These are phyloP conservation scores for Coemansia reversa DNA, from an alignment of 192 early-diverging fungal genomes.

Conservation along the genomic window DNA sequence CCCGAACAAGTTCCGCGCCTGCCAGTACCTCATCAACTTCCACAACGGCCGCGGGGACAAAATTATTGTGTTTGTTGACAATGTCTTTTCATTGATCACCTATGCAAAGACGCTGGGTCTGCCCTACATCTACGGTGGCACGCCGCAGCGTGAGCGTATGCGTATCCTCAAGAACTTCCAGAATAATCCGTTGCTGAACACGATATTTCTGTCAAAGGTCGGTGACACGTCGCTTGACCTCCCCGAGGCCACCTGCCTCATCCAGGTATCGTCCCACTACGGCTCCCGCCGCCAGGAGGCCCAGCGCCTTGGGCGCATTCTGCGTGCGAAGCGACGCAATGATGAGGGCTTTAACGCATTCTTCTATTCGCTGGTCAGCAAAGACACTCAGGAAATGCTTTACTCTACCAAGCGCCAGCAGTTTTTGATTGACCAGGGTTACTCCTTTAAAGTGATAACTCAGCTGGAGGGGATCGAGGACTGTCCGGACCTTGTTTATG, in stretches of 20 bases:
- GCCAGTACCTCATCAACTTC: conserved; percentile 92
- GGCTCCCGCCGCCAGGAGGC: conserved; percentile 98
- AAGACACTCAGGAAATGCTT: conserved; percentile 98
- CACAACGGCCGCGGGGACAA: conserved; percentile 95
- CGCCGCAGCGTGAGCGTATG: conserved; percentile 85
- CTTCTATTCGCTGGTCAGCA: conserved; percentile 98
- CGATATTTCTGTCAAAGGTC: conserved; percentile 86
- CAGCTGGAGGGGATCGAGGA: conserved; percentile 89
- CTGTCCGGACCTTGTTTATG: conserved; percentile 74
- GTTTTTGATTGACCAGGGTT: conserved; percentile 99
- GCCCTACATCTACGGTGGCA: conserved; percentile 91
- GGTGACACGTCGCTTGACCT: conserved; percentile 99
- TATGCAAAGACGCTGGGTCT: conserved; percentile 82
- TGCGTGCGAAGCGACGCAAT: conserved; percentile 91
- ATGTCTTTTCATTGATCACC: conserved; percentile 89
- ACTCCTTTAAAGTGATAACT: conserved; percentile 99
- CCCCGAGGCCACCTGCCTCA: conserved; percentile 96
- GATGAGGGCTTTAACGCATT: conserved; percentile 95
- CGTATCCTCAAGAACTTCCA: conserved; percentile 92
- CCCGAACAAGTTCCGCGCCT: conserved; percentile 96
- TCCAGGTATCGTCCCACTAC: conserved; percentile 98
- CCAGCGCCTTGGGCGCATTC: conserved; percentile 90
- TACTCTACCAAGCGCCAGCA: conserved; percentile 98
- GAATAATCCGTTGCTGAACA: conserved; percentile 86
- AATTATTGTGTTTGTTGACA: conserved; percentile 99